Evolutionary conservation across 176 grass and related monocot species (phyloP), one percentile per base, ranked within the genome.

Genomic region (Triticum turgidum): DNA sequence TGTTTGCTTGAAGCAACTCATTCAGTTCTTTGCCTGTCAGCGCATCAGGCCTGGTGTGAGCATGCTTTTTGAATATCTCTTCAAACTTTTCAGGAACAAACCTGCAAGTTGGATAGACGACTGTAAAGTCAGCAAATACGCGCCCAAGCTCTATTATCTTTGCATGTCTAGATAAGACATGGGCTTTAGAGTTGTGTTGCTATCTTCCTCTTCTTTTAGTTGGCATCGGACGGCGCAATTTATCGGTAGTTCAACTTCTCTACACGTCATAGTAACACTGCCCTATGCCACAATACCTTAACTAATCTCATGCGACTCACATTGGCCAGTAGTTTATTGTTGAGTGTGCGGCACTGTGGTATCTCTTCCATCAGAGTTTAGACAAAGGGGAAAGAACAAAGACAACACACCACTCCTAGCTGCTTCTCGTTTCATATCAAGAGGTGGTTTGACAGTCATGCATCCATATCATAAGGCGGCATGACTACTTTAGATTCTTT

Each of bases 41-140:
- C 61, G 91, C 94, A 74, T 96, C 86, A 27, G 82, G 87, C 81
- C 88, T 89, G 5, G 91, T 90, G 33, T 84, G 82, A 12, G 89
- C 91, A 84, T 93, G 73, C 85, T 96, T 93, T 79, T 87, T 83
- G 81, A 96, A 96, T 42, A 96, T 91, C 79, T 93, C 85, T 65
- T 93, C 91, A 47, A 96, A 96, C 61, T 96, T 96, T 83, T 89
- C 87, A 18, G 81, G 85, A 52, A 92, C 89, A 63, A 96, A 96
- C 71, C 94, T 96, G 27, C 51, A 62, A 62, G 66, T 76, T 10
- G 3, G 8, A 66, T 15, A 78, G 4, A 51, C 38, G 4, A 61
- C 38, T 47, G 21, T 38, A 12, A 51, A 5, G 17, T 84, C 49
- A 39, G 76, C 29, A 84, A 49, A 59, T 51, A 4, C 69, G 47